Percentiles rank a stretch among this genome's conserved stretches.
These are phyloP conservation scores for Allium fistulosum DNA, from an alignment of 106 monocot species.

Conservation along the genomic window DNA sequence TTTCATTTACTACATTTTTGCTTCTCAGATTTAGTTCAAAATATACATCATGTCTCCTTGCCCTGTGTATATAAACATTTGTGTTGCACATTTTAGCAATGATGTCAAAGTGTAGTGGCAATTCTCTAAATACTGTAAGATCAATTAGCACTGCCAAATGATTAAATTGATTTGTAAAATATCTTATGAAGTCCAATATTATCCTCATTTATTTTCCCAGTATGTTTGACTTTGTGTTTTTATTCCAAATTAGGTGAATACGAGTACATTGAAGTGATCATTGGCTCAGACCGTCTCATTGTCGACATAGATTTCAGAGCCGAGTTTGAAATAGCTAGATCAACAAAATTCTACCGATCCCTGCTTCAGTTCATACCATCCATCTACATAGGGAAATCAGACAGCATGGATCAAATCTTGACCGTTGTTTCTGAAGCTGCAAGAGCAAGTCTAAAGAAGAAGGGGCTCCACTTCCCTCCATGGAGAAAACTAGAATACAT, in stretches of 20 bases:
- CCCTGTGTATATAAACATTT: no score
- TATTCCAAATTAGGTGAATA: conserved; percentile 35
- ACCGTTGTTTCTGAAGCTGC: conserved; percentile 50
- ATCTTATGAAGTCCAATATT: no score
- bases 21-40: no score
- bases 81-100: no score
- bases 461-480: conserved; percentile 67
- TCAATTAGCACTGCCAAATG: no score
- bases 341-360: conserved; percentile 47
- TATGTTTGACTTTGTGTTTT: background rate
- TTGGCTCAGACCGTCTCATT: conserved; percentile 36
- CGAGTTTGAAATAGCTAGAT: conserved; percentile 67
- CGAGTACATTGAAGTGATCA: conserved; percentile 64
- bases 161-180: no score
- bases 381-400: conserved; percentile 56
- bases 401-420: conserved; percentile 45
- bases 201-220: background rate
- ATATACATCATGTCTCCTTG: no score
- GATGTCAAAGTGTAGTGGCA: no score
- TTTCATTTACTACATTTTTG: no score
- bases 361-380: conserved; percentile 47
- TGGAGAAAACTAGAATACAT: conserved; percentile 78
- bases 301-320: conserved; percentile 70
- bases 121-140: no score
- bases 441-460: conserved; percentile 58